These are phyloP conservation scores for Amoeboaphelidium occidentale DNA, from an alignment of 371 early-diverging fungal species.

Conservation along the genomic window DNA sequence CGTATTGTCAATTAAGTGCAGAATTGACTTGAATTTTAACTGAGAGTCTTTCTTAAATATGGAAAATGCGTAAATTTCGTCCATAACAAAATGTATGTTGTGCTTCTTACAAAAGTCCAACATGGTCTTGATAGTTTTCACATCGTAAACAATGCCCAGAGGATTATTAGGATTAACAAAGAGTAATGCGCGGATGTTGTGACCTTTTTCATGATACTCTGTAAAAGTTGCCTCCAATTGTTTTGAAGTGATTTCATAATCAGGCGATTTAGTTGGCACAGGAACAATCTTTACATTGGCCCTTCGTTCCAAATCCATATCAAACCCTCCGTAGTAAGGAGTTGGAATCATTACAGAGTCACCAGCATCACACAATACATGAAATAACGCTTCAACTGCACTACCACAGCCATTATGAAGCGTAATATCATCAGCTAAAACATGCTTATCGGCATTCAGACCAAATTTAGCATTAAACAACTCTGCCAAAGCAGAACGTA, in stretches of 20 bases:
- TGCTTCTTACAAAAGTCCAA: slow-evolving; percentile 30
- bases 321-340: slow-evolving; percentile 50
- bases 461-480: slow-evolving; percentile 30
- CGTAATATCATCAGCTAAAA: slow-evolving; percentile 24
- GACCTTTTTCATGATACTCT: slow-evolving; percentile 7
- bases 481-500: slow-evolving; percentile 23
- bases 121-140: slow-evolving; percentile 21
- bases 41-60: slow-evolving; percentile 13
- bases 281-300: slow-evolving; percentile 22
- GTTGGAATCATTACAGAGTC: slow-evolving; percentile 39
- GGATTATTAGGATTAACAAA: slow-evolving; percentile 47
- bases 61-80: slow-evolving; percentile 59
- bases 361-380: slow-evolving; percentile 33
- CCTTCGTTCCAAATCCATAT: slow-evolving; percentile 24
- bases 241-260: background rate
- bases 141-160: slow-evolving; percentile 15
- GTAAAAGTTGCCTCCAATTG: background rate
- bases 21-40: slow-evolving; percentile 1
- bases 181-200: slow-evolving; percentile 21
- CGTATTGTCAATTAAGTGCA: background rate
- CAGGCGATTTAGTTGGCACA: slow-evolving; percentile 2
- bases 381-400: slow-evolving; percentile 27
- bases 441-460: slow-evolving; percentile 10
- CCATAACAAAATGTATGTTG: slow-evolving; percentile 37
- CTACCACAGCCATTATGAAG: slow-evolving; percentile 39